These are phyloP conservation scores for Emericellopsis cladophorae DNA, from an alignment of 2,329 filamentous ascomycete genomes.

Conservation along the genomic window DNA sequence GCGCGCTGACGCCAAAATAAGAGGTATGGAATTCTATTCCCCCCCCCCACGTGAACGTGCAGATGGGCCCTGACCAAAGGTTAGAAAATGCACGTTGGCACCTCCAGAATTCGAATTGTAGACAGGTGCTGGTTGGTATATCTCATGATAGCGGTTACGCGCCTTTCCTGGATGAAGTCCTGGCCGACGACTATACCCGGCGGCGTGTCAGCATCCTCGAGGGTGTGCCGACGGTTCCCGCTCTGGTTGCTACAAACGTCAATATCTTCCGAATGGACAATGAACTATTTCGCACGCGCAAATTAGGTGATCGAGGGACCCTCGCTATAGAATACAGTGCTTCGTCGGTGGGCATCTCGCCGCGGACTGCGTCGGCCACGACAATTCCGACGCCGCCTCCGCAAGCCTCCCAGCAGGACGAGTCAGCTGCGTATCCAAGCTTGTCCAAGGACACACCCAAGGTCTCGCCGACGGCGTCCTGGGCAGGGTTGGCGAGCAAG, in stretches of 20 bases:
- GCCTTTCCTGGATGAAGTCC: conserved; percentile 42
- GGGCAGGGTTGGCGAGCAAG: background rate
- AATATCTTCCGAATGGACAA: conserved; percentile 31
- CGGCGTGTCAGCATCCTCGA: conserved; percentile 40
- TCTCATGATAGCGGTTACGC: conserved; percentile 50
- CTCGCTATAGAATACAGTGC: background rate
- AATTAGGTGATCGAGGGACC: conserved; percentile 26
- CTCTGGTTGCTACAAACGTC: conserved; percentile 33
- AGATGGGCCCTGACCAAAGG: conserved; percentile 3
- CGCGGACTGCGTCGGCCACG: background rate
- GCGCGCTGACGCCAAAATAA: conserved; percentile 46
- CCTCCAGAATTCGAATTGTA: conserved; percentile 47
- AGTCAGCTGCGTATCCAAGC: background rate
- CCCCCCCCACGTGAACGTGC: background rate
- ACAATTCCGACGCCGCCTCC: conserved; percentile 1
- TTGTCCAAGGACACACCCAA: background rate
- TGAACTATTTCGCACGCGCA: conserved; percentile 40
- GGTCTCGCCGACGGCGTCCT: conserved; percentile 1
- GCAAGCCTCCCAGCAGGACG: background rate
- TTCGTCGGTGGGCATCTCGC: background rate
- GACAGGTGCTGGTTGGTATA: conserved; percentile 46
- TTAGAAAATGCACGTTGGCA: conserved; percentile 42
- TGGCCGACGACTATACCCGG: conserved; percentile 27
- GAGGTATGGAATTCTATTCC: conserved; percentile 26
- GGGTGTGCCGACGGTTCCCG: conserved; percentile 35